A percentile compares a stretch with the other conserved stretches of the same genome.
These are phyloP conservation scores for Aphanocladium album DNA, from an alignment of 2,329 filamentous ascomycete species.

Conservation along the genomic window DNA sequence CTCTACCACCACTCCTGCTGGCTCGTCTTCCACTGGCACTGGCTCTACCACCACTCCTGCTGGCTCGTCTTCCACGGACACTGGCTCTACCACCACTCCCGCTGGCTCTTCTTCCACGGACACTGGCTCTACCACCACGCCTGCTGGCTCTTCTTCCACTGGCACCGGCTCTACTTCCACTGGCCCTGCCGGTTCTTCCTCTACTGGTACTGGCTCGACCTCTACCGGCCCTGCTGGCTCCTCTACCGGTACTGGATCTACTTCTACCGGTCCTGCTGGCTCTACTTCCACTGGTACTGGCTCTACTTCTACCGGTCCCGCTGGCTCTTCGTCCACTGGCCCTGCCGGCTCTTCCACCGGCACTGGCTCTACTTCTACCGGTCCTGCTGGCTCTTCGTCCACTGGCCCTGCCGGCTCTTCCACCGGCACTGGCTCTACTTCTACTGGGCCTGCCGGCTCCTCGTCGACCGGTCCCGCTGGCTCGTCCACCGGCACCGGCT, in stretches of 20 bases:
- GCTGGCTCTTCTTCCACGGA: not conserved
- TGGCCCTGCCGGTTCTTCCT: not conserved
- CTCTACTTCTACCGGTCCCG: no score
- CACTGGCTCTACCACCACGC: not conserved
- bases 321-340: no score
- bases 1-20: not conserved
- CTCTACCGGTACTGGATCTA: not conserved
- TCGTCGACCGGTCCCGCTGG: not conserved
- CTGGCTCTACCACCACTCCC: not conserved
- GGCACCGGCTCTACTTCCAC: not conserved
- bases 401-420: not conserved
- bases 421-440: not conserved
- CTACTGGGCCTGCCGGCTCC: not conserved
- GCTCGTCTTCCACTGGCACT: not conserved
- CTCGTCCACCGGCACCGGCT: no score
- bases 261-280: no score
- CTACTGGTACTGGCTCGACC: not conserved
- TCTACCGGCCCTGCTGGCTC: not conserved
- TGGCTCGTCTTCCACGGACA: not conserved
- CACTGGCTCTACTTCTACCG: not conserved
- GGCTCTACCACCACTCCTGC: not conserved
- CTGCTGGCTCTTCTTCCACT: not conserved
- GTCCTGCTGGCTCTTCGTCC: not conserved
- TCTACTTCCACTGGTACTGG: no score
- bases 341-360: not conserved